Percentiles rank a stretch among this genome's conserved stretches.
These are phyloP conservation scores for Blastobotrys elegans DNA, from an alignment of 1,139 yeast genomes.

Conservation along the genomic window DNA sequence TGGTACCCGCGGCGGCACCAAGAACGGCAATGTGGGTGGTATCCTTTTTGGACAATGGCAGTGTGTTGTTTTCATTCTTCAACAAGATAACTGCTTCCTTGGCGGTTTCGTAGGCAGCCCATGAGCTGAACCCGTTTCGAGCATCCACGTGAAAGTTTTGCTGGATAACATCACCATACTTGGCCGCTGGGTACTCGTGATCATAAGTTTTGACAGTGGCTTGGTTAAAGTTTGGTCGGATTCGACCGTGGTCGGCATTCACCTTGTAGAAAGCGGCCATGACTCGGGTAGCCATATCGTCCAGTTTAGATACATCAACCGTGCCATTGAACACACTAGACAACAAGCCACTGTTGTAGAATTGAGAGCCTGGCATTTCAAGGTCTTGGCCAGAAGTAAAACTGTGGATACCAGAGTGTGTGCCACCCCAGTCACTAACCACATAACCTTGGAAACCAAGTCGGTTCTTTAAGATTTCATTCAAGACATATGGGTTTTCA, in stretches of 20 bases:
- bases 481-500: conserved; percentile 54
- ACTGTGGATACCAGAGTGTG: conserved; percentile 47
- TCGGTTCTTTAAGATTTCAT: conserved; percentile 54
- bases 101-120: conserved; percentile 51
- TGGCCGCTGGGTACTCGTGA: conserved; percentile 45
- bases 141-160: conserved; percentile 55
- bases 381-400: conserved; percentile 60
- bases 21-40: conserved; percentile 34
- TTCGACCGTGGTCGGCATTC: conserved; percentile 29
- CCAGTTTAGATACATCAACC: conserved; percentile 49
- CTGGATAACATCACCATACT: conserved; percentile 45
- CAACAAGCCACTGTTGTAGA: conserved; percentile 37
- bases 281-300: conserved; percentile 59
- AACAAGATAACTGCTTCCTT: conserved; percentile 53
- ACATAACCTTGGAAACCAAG: conserved; percentile 65
- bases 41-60: conserved; percentile 41
- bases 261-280: conserved; percentile 50
- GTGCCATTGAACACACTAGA: conserved; percentile 53
- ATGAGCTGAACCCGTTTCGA: conserved; percentile 46
- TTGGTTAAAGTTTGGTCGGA: conserved; percentile 53
- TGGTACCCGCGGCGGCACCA: conserved; percentile 8
- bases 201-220: conserved; percentile 21
- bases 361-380: conserved; percentile 58
- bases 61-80: conserved; percentile 46
- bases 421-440: conserved; percentile 62